phyloP scores from a whole-genome alignment of 306 rosid genomes.

The Pachyrhizus erosus region DNA sequence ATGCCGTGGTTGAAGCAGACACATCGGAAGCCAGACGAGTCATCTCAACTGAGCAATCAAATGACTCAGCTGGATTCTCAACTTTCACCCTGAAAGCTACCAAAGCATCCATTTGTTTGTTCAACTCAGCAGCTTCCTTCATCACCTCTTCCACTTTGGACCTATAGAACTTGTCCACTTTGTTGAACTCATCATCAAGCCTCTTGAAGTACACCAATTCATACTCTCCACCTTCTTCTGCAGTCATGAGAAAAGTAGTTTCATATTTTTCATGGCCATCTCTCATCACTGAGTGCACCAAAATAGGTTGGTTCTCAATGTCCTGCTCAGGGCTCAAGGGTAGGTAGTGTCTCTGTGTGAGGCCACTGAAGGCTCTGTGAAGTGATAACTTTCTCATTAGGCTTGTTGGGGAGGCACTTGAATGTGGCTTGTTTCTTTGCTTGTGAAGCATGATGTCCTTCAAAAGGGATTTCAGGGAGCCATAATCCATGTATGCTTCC shows the following conservation, averaged over 20 bases:
- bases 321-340: conserved; percentile 45
- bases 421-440: conserved; percentile 36
- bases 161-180: conserved; percentile 62
- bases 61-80: conserved; percentile 52
- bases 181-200: conserved; percentile 68
- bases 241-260: conserved; percentile 60
- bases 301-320: conserved; percentile 67
- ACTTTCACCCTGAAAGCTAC: conserved; percentile 75
- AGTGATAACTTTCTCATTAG: conserved; percentile 60
- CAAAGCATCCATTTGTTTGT: conserved; percentile 76
- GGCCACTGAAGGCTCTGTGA: conserved; percentile 79
- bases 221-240: conserved; percentile 69
- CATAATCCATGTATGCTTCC: conserved; percentile 75
- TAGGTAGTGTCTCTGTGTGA: conserved; percentile 44
- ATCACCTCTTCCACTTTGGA: conserved; percentile 62
- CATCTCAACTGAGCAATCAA: conserved; percentile 56
- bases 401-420: conserved; percentile 27
- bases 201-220: conserved; percentile 65
- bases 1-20: conserved; percentile 55
- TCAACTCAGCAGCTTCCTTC: conserved; percentile 65
- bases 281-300: conserved; percentile 45
- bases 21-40: conserved; percentile 62
- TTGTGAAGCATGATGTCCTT: conserved; percentile 49
- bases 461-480: conserved; percentile 55
- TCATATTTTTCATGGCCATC: conserved; percentile 46